Evolutionary conservation across 2,329 filamentous ascomycete genomes (phyloP), one percentile per base, ranked within the genome.

Genomic region (Teratosphaeria epicoccoides): DNA sequence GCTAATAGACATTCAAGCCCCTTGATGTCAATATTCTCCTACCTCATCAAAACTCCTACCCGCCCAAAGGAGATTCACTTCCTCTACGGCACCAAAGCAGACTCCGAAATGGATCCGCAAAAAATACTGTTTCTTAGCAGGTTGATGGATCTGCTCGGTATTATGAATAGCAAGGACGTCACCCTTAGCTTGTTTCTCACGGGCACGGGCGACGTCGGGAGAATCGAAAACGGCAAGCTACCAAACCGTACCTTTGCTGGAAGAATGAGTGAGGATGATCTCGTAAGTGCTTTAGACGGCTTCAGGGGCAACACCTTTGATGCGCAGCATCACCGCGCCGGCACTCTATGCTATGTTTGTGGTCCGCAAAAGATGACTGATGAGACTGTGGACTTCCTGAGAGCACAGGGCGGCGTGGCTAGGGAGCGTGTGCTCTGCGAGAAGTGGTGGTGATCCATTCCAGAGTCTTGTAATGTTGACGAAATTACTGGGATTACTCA

Each of bases 1-100:
- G 22, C 45, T 51, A 23, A 55, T 40, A n/a, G 11, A 24, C 12
- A 2, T 45, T 40, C n/a, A 28, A 81, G 79, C 61, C 87, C 87
- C 0, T 70, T 91, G 4, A 78, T 88, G 51, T 87, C 85, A 50
- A 91, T 91, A 66, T 70, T 88, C 47, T 75, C 79, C 14, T 76
- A 78, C 54, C 71, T 89, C 6, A 58, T 68, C 43, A 53, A 57
- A 9, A 20, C 54, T 5, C 23, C 51, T 0, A 20, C 51, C 7
- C 61, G 59, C 49, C 70, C 67, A 51, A 61, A 10, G 50, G 65
- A 78, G 12, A 76, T 87, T 14, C 71, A 74, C 43, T 73, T 89
- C 52, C 59, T 90, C 26, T 90, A 90, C 65, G 78, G 79, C 2
- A 79, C 73, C 17, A 78, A 76, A 55, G 64, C 71, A 26, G 63